Conservation (phyloP, 306 rosid species). For the Echinosophora koreensis region DNA sequence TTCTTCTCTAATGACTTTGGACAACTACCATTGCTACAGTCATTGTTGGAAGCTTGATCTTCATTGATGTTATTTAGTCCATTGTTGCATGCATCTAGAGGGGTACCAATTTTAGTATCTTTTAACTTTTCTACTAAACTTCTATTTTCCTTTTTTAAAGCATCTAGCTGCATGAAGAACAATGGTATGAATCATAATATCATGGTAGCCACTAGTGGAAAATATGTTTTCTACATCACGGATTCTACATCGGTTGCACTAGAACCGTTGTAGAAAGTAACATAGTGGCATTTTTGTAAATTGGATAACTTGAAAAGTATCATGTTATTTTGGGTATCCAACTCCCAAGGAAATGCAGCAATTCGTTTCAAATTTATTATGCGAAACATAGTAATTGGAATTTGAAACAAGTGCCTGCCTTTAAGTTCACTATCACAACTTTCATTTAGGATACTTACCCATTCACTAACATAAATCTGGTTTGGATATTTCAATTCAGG, state of each 20-base stretch:
- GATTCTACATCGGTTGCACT: no score
- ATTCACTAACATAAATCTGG: no score
- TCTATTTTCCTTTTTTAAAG: slow-evolving; percentile 65
- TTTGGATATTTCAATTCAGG: no score
- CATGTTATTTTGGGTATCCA: slow-evolving; percentile 2
- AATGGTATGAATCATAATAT: background rate
- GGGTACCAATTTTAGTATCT: slow-evolving; percentile 40
- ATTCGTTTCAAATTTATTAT: slow-evolving; percentile 17
- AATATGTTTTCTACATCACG: no score
- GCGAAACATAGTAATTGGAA: background rate
- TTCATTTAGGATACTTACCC: no score
- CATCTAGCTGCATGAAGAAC: slow-evolving; percentile 64
- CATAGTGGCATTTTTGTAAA: no score
- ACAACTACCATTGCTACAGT: slow-evolving; percentile 54
- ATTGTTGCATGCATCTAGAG: slow-evolving; percentile 43
- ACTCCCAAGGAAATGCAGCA: slow-evolving; percentile 15
- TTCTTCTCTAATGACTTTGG: slow-evolving; percentile 56
- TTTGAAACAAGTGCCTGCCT: background rate
- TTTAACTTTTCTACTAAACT: slow-evolving; percentile 58
- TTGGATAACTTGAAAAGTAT: slow-evolving; percentile 19
- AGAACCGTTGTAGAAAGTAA: no score
- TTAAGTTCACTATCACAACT: no score
- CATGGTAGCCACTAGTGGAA: no score
- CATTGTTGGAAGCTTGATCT: slow-evolving; percentile 58
- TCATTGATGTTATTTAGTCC: slow-evolving; percentile 52